A percentile compares a stretch with the other conserved stretches of the same genome.
phyloP scores from a whole-genome alignment of 768 basidiomycete species.

The Cubamyces sp. region DNA sequence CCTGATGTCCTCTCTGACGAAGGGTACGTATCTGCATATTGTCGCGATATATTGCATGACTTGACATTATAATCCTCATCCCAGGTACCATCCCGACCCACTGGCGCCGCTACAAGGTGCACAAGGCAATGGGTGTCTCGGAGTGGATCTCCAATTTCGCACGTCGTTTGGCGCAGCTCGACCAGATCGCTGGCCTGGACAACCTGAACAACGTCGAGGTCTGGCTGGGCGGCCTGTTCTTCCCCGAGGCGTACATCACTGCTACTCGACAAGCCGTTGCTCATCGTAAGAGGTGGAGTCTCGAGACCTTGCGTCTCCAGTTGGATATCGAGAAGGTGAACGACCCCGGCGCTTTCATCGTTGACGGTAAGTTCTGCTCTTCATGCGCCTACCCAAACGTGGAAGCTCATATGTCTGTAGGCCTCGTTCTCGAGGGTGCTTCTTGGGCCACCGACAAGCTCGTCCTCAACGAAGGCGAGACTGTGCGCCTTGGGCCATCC shows the following conservation, averaged over 20 bases:
- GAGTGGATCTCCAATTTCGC: conserved; percentile 86
- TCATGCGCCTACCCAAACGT: conserved; percentile 10
- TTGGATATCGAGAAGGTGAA: conserved; percentile 83
- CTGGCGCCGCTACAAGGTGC: conserved; percentile 90
- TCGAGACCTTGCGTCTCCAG: conserved; percentile 83
- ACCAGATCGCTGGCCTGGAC: conserved; percentile 66
- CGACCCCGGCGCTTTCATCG: conserved; percentile 78
- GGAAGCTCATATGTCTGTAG: conserved; percentile 43
- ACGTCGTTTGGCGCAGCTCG: conserved; percentile 81
- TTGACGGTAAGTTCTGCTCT: conserved; percentile 69
- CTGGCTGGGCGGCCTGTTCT: conserved; percentile 94
- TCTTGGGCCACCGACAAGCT: conserved; percentile 71
- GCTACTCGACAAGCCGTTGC: conserved; percentile 96
- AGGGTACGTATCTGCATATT: conserved; percentile 54
- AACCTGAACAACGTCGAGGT: conserved; percentile 74
- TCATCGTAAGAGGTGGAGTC: conserved; percentile 87
- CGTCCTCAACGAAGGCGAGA: conserved; percentile 82
- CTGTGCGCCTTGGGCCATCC: conserved; percentile 77
- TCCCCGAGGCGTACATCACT: conserved; percentile 95
- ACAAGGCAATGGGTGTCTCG: conserved; percentile 77
- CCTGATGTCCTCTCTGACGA: conserved; percentile 86
- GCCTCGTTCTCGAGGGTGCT: conserved; percentile 87
- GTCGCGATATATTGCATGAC: not conserved
- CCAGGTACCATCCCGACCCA: conserved; percentile 85
- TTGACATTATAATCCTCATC: not conserved